These are phyloP conservation scores for Podospora sp. DNA, from an alignment of 495 filamentous ascomycete species.

Conservation along the genomic window DNA sequence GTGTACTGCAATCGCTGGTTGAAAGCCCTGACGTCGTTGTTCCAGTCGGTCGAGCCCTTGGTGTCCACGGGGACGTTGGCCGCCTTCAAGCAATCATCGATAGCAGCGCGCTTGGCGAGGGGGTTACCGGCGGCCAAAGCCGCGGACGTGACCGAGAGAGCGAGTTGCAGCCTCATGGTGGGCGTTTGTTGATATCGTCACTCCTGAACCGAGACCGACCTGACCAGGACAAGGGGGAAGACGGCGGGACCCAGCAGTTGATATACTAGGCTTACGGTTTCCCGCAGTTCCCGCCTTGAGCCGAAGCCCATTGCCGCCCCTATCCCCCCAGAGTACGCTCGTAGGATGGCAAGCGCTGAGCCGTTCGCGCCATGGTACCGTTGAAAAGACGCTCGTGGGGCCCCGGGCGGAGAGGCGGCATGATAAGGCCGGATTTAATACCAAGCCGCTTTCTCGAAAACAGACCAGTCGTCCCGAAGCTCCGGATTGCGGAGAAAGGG, in stretches of 20 bases:
- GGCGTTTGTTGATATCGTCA: neutral
- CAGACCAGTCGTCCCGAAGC: conserved; percentile 21
- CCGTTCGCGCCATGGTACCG: neutral
- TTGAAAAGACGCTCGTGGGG: conserved; percentile 16
- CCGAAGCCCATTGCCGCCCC: neutral
- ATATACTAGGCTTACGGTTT: conserved; percentile 12
- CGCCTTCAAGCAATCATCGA: conserved; percentile 46
- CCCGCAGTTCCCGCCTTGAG: neutral
- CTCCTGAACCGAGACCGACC: neutral
- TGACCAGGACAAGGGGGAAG: neutral
- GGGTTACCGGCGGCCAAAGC: conserved; percentile 26
- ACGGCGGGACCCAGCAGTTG: neutral
- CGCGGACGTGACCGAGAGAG: conserved; percentile 22
- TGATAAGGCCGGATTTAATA: conserved; percentile 26
- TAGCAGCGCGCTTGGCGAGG: conserved; percentile 34
- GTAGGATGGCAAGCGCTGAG: too few relatives aligned
- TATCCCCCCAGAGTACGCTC: neutral
- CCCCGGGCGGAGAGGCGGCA: conserved; percentile 27
- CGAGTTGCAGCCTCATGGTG: conserved; percentile 25
- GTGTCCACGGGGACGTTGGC: conserved; percentile 38
- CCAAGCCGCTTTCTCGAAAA: conserved; percentile 24
- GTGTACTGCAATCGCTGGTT: conserved; percentile 44
- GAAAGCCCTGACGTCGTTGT: conserved; percentile 42
- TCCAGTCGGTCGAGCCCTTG: conserved; percentile 42
- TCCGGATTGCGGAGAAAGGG: conserved; percentile 23